phyloP scores from a whole-genome alignment of 176 grass and related monocot species.

The Cenchrus purpureus region DNA sequence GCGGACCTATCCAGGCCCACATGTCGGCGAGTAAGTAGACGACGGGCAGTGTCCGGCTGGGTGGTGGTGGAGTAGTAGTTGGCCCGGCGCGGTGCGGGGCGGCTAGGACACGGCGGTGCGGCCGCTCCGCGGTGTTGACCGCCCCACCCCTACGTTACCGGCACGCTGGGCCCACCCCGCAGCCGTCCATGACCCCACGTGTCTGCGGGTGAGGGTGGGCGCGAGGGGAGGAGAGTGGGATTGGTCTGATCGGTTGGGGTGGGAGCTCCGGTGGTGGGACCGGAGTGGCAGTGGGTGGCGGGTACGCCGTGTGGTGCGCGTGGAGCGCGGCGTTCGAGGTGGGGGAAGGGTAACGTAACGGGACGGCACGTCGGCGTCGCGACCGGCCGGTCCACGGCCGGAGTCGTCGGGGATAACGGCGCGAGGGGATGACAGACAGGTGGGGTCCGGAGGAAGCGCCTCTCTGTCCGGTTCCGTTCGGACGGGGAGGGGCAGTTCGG shows the following conservation, averaged over 20 bases:
- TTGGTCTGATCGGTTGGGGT: not conserved
- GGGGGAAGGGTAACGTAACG: not conserved
- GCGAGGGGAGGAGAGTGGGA: not conserved
- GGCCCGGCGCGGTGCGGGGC: not conserved
- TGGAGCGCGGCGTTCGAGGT: conserved; percentile 22
- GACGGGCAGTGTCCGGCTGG: no score
- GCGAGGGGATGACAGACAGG: not conserved
- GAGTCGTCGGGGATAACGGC: conserved; percentile 4
- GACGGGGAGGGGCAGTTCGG: no score
- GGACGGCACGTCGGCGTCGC: not conserved
- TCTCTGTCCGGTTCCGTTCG: no score
- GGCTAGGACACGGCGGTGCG: not conserved
- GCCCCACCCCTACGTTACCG: not conserved
- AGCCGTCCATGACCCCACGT: not conserved
- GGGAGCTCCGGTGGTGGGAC: not conserved
- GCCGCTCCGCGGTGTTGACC: conserved; percentile 11
- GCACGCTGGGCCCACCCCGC: not conserved
- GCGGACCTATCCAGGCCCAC: fast-evolving
- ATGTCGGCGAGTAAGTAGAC: fast-evolving
- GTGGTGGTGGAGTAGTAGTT: no score
- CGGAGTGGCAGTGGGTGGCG: not conserved
- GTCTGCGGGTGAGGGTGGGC: not conserved
- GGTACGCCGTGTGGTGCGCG: not conserved
- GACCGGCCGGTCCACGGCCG: not conserved
- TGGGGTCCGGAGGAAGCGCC: no score